Base-by-base conservation (phyloP, 441 rosid genomes). In the Bocquillonia castaneifolia region DNA sequence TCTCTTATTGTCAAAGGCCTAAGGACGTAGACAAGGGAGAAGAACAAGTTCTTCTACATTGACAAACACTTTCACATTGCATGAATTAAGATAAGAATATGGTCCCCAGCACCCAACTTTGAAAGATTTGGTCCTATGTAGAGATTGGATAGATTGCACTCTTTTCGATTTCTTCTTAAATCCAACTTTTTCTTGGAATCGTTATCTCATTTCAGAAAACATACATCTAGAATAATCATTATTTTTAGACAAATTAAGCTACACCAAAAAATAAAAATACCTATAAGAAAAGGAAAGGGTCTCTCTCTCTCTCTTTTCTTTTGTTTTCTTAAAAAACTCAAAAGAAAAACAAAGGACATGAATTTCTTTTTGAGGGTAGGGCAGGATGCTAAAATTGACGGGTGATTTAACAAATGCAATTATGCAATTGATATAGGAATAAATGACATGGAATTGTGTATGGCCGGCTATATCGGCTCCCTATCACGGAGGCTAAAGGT, bases 401-500 rank as follows among this genome's bases (percentile, higher is more conserved):
- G 7, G 23, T 18, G 29, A 45, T 54, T 56, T 36, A 28, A 20
- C 51, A 10, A 10, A 23, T 3, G 40, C 15, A 1, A 36, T 10
- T 23, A n/a, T n/a, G n/a, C n/a, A n/a, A n/a, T n/a, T n/a, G n/a
- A n/a, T 51, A 48, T 15, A 62, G 39, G 64, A 17, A 69, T 22
- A 1, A 17, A n/a, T 31, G 65, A 42, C 47, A 48, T 44, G 53
- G 58, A 56, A 25, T 59, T 64, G 25, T 57, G 20, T 26, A 40
- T 52, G 74, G 68, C 69, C 67, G 56, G 75, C 47, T 42, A 17
- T 56, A 58, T 50, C 14, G 63, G 68, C 61, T 51, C 64, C 70
- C 56, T 25, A 3, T 44, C 13, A 15, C 0, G 72, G 77, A 53
- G 47, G 72, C 77, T 67, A 34, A 40, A 17, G 12, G 70, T 63